phyloP scores from a whole-genome alignment of 2,329 filamentous ascomycete species.

The Aspergillus novoparasiticus region DNA sequence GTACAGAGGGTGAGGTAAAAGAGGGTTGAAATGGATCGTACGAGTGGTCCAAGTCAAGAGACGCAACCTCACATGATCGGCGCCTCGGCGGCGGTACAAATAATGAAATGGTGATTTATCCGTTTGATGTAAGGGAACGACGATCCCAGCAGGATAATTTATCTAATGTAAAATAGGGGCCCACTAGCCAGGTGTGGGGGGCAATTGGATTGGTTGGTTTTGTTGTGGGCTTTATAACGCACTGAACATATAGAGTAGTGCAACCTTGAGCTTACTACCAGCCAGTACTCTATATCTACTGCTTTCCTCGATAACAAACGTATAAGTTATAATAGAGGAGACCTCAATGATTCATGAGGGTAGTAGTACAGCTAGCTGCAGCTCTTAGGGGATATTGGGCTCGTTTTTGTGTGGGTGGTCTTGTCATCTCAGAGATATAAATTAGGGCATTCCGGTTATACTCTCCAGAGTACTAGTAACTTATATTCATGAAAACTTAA shows the following conservation, averaged over 20 bases:
- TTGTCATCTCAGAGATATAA: neutral
- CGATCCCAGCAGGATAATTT: neutral
- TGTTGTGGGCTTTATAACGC: neutral
- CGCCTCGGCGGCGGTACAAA: constrained; percentile 15
- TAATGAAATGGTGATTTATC: constrained; percentile 18
- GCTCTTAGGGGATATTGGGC: neutral
- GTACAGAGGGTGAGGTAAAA: constrained; percentile 4
- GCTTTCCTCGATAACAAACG: neutral
- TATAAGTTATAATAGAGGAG: neutral
- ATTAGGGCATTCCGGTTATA: neutral
- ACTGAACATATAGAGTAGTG: neutral
- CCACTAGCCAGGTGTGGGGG: neutral
- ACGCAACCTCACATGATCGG: constrained; percentile 30
- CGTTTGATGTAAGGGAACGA: constrained; percentile 7
- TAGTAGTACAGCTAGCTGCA: neutral
- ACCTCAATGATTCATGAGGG: too few species aligned
- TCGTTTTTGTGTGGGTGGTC: neutral
- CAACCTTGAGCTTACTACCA: neutral
- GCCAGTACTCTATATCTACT: neutral
- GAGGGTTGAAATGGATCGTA: constrained; percentile 3
- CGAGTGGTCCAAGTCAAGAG: constrained; percentile 1
- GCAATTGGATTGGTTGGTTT: neutral
- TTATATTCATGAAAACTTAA: neutral
- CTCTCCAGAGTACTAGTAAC: too few species aligned
- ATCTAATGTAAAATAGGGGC: constrained; percentile 2